Evolutionary conservation across 2,329 filamentous ascomycete species (phyloP), one percentile per base, ranked within the genome.

Genomic region (Shiraia sp.): DNA sequence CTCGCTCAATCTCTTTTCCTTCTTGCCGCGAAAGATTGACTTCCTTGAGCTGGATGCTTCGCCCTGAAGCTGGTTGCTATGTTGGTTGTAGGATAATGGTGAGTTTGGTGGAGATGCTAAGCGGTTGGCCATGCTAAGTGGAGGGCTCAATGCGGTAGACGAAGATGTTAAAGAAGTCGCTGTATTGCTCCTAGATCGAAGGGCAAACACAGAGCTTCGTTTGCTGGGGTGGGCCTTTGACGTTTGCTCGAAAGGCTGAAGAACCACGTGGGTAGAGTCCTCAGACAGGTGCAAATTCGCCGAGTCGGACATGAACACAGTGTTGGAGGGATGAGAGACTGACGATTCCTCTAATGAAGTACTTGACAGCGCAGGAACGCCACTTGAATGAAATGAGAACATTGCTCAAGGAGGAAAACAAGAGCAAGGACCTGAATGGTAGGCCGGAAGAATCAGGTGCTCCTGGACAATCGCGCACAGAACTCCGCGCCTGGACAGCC

Each of bases 181-280:
- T 6, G 68, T 71, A 16, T 70, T 70, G 31, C 67, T 70, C 36
- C 68, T 56, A 6, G 66, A 65, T 26, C 68, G 62, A 23, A 69
- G 45, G 15, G 58, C 66, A 40, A 71, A 70, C 2, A 71, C 61
- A 8, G 66, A 70, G 31, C 44, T 63, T 42, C 68, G 55, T 41
- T 59, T 67, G 24, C 47, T 51, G 6, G 49, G 36, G 17, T 53
- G 39, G 13, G 47, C 41, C 49, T 52, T 55, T 30, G 49, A 45
- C 33, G 47, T 56, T 35, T 53, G 65, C 34, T 68, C 64, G 35
- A 65, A 59, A 17, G 63, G 69, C 27, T 61, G 56, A 39, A 61
- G 45, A 14, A 55, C 63, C 38, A 47, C 51, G 47, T 58, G 51
- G 39, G 59, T 55, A 32, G 52, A 52, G 9, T 46, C 40, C 28